Base-by-base conservation (phyloP, 805 yeast genomes). In the Cyberlindnera sargentensis region DNA sequence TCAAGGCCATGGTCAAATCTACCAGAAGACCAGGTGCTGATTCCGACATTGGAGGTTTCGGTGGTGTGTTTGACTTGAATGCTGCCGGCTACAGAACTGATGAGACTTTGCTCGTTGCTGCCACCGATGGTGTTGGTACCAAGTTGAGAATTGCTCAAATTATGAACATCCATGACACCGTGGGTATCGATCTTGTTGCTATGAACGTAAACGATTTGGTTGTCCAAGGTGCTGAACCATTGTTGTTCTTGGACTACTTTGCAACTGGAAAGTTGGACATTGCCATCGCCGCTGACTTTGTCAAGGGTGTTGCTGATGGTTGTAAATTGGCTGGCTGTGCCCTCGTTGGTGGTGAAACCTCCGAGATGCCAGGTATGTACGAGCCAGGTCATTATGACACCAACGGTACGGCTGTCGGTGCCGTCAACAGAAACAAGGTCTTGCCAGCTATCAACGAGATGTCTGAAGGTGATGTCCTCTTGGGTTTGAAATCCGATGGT, bases 341-440 rank as follows among this genome's bases (percentile, higher is more conserved):
- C 5, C 73, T 93, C 46, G 96, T 93, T 42, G 99, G 99, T 44
- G 99, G 99, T 52, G 99, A 93, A 68, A 93, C 99, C 33, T 84
- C 95, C 43, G 99, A 93, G 72, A 93, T 93, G 99, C 99, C 99
- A 27, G 99, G 99, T 52, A 87, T 93, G 85, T 93, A 93, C 60
- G 85, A 82, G 47, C 88, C 81, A 44, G 95, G 95, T 31, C 98
- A 93, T 67, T 93, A 93, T 62, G 99, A 93, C 66, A 90, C 96
- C 47, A 93, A 91, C 60, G 99, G 99, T 66, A 95, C 99, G 32
- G 95, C 97, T 42, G 90, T 93, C 36, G 99, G 99, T 58, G 99
- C 99, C 10, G 97, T 93, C 5, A 69, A 76, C 52, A 87, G 84
- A 58, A 66, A 69, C 44, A 73, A 76, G 47, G 77, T 93, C 39